Percentiles rank a stretch among this genome's conserved stretches.
phyloP scores from a whole-genome alignment of 768 basidiomycete species.

The Megacollybia marginata region DNA sequence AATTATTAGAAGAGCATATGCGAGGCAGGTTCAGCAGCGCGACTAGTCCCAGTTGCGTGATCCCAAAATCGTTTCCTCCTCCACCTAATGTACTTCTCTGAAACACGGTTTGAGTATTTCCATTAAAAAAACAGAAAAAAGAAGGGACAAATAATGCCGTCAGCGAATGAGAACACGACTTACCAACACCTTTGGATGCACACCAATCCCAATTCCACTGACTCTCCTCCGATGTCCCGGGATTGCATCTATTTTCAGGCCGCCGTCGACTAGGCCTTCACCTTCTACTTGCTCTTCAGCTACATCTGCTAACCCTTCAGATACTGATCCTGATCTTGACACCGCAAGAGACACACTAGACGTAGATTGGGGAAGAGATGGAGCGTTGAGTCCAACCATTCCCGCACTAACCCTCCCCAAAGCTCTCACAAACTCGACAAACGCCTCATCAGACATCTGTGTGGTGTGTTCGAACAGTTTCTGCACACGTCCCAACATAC shows the following conservation, averaged over 20 bases:
- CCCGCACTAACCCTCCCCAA: slow-evolving; percentile 82
- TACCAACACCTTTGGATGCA: slow-evolving; percentile 58
- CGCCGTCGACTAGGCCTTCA: no score
- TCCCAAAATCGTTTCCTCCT: slow-evolving; percentile 75
- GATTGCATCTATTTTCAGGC: slow-evolving; percentile 25
- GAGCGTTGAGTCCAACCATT: slow-evolving; percentile 69
- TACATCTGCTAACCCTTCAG: slow-evolving; percentile 19
- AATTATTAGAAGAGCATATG: slow-evolving; percentile 62
- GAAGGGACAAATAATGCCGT: not conserved
- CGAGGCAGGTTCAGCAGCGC: slow-evolving; percentile 81
- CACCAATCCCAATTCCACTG: slow-evolving; percentile 74
- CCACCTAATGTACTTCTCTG: no score
- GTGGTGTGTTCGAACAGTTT: slow-evolving; percentile 82
- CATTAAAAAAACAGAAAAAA: slow-evolving; percentile 45
- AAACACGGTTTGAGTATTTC: no score
- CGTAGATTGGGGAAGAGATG: no score
- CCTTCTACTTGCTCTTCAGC: slow-evolving; percentile 21
- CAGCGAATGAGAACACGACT: slow-evolving; percentile 18
- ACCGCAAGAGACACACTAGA: no score
- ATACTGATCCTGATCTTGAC: slow-evolving; percentile 20
- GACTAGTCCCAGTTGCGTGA: slow-evolving; percentile 76
- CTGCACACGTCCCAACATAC: slow-evolving; percentile 67
- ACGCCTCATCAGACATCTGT: slow-evolving; percentile 76
- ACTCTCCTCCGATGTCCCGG: slow-evolving; percentile 59
- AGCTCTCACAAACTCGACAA: slow-evolving; percentile 67